Conservation (phyloP, 306 rosid species). For the Hylodesmum podocarpum region DNA sequence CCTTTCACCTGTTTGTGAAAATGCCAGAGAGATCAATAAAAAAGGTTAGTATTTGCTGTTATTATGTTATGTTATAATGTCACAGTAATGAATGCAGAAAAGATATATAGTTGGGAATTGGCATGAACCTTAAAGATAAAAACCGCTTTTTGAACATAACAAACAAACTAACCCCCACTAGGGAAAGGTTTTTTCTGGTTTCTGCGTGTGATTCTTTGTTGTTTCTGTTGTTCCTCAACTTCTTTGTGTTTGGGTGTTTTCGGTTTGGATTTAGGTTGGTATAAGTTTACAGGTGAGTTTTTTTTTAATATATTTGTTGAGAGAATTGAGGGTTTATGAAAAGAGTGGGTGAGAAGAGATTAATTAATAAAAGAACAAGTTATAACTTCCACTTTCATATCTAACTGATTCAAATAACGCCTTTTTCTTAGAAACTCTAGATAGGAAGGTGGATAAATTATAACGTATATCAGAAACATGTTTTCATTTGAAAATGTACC, state of each 20-base stretch:
- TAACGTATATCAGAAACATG: too few species aligned
- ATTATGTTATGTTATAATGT: not conserved
- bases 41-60: not conserved
- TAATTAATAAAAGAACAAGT: conserved; percentile 32
- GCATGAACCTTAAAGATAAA: conserved; percentile 53
- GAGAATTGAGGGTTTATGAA: not conserved
- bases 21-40: not conserved
- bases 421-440: conserved; percentile 35
- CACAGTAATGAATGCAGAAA: not conserved
- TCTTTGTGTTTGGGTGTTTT: conserved; percentile 14
- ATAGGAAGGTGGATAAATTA: not conserved
- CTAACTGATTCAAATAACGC: conserved; percentile 45
- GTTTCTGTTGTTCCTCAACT: conserved; percentile 21
- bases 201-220: too few species aligned
- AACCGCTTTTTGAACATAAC: conserved; percentile 39
- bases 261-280: conserved; percentile 23
- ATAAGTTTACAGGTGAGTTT: conserved; percentile 32
- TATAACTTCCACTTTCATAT: conserved; percentile 46
- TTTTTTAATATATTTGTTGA: not conserved
- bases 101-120: conserved; percentile 50
- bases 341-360: not conserved
- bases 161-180: too few species aligned
- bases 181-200: too few species aligned
- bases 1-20: conserved; percentile 12
- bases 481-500: too few species aligned